phyloP scores from a whole-genome alignment of 1,139 yeast genomes.

The Scheffersomyces segobiensis region DNA sequence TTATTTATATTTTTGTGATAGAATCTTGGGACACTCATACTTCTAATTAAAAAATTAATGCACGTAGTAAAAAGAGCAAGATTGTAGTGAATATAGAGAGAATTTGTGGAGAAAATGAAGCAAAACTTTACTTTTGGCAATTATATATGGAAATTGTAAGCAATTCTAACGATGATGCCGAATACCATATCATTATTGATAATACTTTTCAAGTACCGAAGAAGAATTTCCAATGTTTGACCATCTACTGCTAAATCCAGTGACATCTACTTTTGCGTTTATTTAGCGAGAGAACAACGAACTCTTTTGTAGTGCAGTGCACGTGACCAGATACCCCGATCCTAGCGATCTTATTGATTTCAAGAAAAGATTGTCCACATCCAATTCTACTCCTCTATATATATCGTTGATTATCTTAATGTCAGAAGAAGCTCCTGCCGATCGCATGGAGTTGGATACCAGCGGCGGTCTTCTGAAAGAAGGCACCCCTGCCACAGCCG shows the following conservation, averaged over 20 bases:
- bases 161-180: too few relatives aligned
- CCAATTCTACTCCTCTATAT: background rate
- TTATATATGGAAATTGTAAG: too few relatives aligned
- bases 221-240: too few relatives aligned
- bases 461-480: background rate
- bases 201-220: too few relatives aligned
- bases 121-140: background rate
- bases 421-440: background rate
- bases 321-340: background rate
- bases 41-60: constrained; percentile 11
- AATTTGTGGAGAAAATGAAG: background rate
- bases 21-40: constrained; percentile 5
- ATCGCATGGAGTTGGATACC: background rate
- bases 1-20: constrained; percentile 9
- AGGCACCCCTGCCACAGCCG: background rate
- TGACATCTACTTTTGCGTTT: background rate
- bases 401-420: background rate
- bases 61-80: constrained; percentile 6
- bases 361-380: background rate
- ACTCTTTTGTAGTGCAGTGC: background rate
- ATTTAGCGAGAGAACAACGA: background rate
- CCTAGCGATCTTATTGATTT: too few relatives aligned
- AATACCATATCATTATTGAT: too few relatives aligned
- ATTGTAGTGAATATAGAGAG: background rate
- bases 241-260: background rate